These are phyloP conservation scores for Glutinoglossum americanum DNA, from an alignment of 495 filamentous ascomycete species.

Conservation along the genomic window DNA sequence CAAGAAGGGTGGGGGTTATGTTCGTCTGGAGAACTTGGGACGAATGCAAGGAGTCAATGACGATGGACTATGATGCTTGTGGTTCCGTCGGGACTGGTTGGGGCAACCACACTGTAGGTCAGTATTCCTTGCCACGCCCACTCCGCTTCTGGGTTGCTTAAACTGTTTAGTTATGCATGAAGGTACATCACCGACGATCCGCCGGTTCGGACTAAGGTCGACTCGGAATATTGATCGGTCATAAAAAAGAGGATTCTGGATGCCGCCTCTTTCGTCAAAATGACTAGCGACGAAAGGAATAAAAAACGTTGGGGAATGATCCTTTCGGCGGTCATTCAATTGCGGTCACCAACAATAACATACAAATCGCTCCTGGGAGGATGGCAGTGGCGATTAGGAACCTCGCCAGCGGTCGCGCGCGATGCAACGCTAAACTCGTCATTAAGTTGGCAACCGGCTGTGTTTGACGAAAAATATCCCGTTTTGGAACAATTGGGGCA, in stretches of 20 bases:
- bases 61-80: not conserved
- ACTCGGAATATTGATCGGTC: not conserved
- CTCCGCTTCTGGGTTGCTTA: not conserved
- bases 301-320: no score
- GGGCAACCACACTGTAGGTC: not conserved
- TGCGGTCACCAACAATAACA: no score
- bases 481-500: not conserved
- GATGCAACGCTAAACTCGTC: no score
- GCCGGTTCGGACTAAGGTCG: not conserved
- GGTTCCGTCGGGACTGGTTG: not conserved
- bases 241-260: not conserved
- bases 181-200: not conserved
- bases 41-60: not conserved
- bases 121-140: not conserved
- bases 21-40: not conserved
- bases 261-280: not conserved
- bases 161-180: not conserved
- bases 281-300: not conserved
- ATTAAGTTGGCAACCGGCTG: not conserved
- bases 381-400: no score
- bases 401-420: no score
- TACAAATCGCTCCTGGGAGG: no score
- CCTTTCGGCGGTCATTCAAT: no score
- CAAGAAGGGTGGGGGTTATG: not conserved
- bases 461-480: not conserved